phyloP scores from a whole-genome alignment of 805 yeast genomes.

The Sungouiozyma intestinalis region DNA sequence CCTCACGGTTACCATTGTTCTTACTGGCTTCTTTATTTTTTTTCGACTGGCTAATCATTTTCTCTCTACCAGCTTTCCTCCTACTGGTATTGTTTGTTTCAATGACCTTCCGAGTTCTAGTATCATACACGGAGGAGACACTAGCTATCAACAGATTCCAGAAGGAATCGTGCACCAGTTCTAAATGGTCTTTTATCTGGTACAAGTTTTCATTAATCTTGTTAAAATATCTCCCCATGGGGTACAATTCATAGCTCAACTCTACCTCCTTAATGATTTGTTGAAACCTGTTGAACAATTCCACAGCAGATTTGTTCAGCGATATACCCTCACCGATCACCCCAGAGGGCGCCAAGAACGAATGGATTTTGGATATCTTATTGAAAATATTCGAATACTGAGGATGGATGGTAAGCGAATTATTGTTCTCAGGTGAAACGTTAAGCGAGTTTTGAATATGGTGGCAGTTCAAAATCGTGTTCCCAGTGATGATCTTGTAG shows the following conservation, averaged over 20 bases:
- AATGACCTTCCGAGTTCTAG: constrained; percentile 22
- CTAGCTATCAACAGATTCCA: constrained; percentile 22
- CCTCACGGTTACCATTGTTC: not conserved
- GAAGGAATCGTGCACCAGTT: constrained; percentile 19
- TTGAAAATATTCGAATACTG: constrained; percentile 19
- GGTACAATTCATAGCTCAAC: constrained; percentile 24
- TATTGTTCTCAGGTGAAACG: not conserved
- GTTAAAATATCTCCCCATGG: constrained; percentile 23
- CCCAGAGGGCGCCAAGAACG: constrained; percentile 19
- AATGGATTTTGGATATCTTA: constrained; percentile 23
- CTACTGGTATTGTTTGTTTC: constrained; percentile 10
- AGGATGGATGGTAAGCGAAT: constrained; percentile 6
- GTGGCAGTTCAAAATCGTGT: constrained; percentile 14
- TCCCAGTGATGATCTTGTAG: constrained; percentile 15
- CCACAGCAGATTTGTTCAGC: constrained; percentile 28
- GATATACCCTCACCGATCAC: constrained; percentile 21
- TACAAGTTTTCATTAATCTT: constrained; percentile 22
- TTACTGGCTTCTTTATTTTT: constrained; percentile 1
- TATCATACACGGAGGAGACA: constrained; percentile 21
- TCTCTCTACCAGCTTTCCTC: constrained; percentile 5
- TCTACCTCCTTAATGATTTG: constrained; percentile 28
- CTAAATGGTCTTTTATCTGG: constrained; percentile 23
- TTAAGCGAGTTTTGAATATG: constrained; percentile 11
- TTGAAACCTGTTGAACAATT: constrained; percentile 26
- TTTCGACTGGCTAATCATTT: constrained; percentile 2